Evolutionary conservation across 176 grass and related monocot genomes (phyloP).

Genomic region (Ampelocalamus luodianensis): DNA sequence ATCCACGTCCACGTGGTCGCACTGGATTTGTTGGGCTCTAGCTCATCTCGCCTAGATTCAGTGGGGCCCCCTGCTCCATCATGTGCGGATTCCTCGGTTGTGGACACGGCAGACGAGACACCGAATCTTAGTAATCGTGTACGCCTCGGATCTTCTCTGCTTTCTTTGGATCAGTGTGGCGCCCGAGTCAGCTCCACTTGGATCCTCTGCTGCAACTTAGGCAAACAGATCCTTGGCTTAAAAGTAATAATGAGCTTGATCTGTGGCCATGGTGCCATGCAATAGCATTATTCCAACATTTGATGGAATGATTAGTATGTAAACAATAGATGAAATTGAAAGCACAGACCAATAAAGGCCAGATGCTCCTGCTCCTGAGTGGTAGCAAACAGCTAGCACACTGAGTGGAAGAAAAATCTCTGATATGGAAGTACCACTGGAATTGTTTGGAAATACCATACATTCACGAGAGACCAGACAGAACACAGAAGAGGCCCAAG

Average conservation of each 20-base stretch:
- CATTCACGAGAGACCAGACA: background rate
- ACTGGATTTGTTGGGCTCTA: too few species aligned
- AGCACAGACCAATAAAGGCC: background rate
- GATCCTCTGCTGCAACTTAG: background rate
- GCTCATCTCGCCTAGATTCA: too few species aligned
- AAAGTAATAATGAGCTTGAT: background rate
- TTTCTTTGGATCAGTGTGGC: too few species aligned
- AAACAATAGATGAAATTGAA: background rate
- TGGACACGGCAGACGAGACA: too few species aligned
- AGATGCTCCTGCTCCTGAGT: background rate
- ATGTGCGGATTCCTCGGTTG: too few species aligned
- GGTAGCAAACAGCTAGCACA: background rate
- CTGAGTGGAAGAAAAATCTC: background rate
- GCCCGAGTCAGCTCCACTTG: too few species aligned
- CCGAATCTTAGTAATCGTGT: too few species aligned
- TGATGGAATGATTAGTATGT: background rate
- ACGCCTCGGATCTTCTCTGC: too few species aligned
- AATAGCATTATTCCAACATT: background rate
- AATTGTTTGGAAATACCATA: background rate
- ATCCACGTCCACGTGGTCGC: too few species aligned
- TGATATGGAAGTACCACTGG: background rate
- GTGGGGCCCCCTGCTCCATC: too few species aligned
- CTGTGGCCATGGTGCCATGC: too few species aligned
- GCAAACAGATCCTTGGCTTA: background rate
- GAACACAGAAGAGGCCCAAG: background rate